A percentile compares a stretch with the other conserved stretches of the same genome.
phyloP scores from a whole-genome alignment of 2,329 filamentous ascomycete genomes.

The Atkinsonella texensis region DNA sequence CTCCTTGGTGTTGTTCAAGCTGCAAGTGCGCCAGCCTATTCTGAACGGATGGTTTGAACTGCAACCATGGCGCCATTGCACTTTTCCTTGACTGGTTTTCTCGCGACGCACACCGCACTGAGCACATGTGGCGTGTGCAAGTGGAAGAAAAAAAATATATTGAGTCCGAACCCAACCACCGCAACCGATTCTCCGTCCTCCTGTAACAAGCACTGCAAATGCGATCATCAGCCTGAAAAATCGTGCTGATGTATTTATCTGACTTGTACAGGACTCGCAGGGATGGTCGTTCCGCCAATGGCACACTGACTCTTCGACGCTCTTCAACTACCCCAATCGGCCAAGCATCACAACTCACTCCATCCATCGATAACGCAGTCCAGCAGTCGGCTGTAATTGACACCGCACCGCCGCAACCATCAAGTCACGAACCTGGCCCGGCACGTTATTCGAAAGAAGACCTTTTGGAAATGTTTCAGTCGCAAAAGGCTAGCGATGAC shows the following conservation, averaged over 20 bases:
- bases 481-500: constrained; percentile 35
- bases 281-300: constrained; percentile 46
- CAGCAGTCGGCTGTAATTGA: constrained; percentile 24
- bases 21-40: too few relatives aligned
- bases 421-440: constrained; percentile 26
- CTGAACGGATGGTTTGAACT: background rate
- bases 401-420: constrained; percentile 21
- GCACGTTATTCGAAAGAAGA: constrained; percentile 68
- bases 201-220: background rate
- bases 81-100: background rate
- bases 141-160: background rate
- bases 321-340: constrained; percentile 45
- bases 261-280: constrained; percentile 39
- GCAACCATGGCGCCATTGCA: background rate
- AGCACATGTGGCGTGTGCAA: background rate
- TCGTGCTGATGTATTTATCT: background rate
- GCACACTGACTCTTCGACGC: constrained; percentile 53
- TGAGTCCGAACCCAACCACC: background rate
- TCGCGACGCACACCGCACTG: background rate
- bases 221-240: background rate
- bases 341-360: constrained; percentile 26
- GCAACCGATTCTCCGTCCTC: background rate
- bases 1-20: background rate
- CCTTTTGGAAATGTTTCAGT: constrained; percentile 60
- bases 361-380: constrained; percentile 26